A percentile compares a stretch with the other conserved stretches of the same genome.
Evolutionary conservation across 2,329 filamentous ascomycete species (phyloP).

Genomic region (Calonectria honghensis): DNA sequence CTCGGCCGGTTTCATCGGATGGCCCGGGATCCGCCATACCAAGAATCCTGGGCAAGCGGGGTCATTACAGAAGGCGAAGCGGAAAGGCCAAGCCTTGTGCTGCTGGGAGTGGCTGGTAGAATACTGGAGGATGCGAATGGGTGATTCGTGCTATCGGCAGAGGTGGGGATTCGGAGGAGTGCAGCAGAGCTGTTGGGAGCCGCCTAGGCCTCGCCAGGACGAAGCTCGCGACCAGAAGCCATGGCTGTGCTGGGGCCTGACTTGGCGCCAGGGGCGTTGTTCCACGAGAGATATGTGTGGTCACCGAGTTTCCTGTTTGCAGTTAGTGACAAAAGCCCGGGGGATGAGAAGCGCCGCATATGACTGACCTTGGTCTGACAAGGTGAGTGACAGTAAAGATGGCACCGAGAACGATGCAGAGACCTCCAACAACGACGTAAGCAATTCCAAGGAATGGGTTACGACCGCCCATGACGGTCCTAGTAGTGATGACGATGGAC

Average conservation of each 20-base stretch:
- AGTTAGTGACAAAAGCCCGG: constrained; percentile 17
- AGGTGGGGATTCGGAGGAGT: constrained; percentile 41
- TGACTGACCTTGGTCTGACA: constrained; percentile 87
- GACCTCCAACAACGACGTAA: constrained; percentile 93
- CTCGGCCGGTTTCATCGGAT: constrained; percentile 21
- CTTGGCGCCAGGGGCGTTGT: constrained; percentile 74
- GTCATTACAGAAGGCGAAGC: constrained; percentile 21
- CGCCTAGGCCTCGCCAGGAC: constrained; percentile 65
- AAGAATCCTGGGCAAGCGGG: constrained; percentile 27
- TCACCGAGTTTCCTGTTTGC: constrained; percentile 92
- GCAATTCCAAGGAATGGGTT: constrained; percentile 98
- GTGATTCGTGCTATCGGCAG: constrained; percentile 34
- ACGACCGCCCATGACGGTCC: constrained; percentile 94
- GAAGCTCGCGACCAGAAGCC: constrained; percentile 75
- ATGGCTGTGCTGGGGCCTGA: constrained; percentile 65
- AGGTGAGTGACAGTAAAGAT: constrained; percentile 94
- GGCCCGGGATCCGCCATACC: constrained; percentile 19
- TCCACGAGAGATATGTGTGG: constrained; percentile 98
- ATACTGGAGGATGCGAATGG: constrained; percentile 40
- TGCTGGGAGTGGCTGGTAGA: constrained; percentile 31
- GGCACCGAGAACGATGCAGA: constrained; percentile 91
- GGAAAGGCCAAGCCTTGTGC: constrained; percentile 6
- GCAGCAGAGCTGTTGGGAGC: constrained; percentile 55
- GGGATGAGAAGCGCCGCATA: constrained; percentile 27
- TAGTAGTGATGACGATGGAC: constrained; percentile 90